Conservation (phyloP, 305 asterid genomes). For the Fraxinus platypoda region DNA sequence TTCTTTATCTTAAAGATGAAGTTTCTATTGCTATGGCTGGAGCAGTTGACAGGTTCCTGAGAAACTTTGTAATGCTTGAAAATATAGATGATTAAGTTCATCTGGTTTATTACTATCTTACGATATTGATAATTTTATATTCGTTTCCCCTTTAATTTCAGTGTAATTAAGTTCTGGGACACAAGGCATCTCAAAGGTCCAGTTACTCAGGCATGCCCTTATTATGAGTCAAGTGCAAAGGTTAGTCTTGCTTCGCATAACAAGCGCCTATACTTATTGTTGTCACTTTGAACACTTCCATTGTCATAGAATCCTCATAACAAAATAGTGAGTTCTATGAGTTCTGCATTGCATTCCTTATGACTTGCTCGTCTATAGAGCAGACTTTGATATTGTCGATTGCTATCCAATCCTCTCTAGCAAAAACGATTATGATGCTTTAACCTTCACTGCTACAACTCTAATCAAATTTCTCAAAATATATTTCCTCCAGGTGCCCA, state of each 20-base stretch:
- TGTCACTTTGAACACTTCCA: background rate
- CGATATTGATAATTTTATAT: constrained; percentile 2
- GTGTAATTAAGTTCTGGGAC: constrained; percentile 89
- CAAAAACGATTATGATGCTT: background rate
- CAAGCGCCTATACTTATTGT: background rate
- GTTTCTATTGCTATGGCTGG: constrained; percentile 87
- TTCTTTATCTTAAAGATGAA: constrained; percentile 82
- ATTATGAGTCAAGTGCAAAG: constrained; percentile 40
- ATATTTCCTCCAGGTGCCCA: constrained; percentile 58
- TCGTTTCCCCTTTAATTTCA: constrained; percentile 25
- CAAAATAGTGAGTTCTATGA: background rate
- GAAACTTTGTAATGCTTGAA: constrained; percentile 4
- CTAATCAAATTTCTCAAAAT: constrained; percentile 20
- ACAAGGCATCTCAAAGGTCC: constrained; percentile 74
- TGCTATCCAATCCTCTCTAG: background rate
- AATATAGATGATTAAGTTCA: constrained; percentile 4
- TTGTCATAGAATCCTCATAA: background rate
- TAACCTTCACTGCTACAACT: background rate
- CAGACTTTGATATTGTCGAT: background rate
- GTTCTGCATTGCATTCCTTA: background rate
- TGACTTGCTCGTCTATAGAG: background rate
- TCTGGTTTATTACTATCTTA: constrained; percentile 13
- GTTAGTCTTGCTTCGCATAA: constrained; percentile 31
- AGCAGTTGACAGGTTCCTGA: constrained; percentile 84
- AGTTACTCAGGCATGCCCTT: constrained; percentile 63